Evolutionary conservation across 176 grass and related monocot genomes (phyloP), one percentile per base, ranked within the genome.

Genomic region (Alopecurus myosuroides): DNA sequence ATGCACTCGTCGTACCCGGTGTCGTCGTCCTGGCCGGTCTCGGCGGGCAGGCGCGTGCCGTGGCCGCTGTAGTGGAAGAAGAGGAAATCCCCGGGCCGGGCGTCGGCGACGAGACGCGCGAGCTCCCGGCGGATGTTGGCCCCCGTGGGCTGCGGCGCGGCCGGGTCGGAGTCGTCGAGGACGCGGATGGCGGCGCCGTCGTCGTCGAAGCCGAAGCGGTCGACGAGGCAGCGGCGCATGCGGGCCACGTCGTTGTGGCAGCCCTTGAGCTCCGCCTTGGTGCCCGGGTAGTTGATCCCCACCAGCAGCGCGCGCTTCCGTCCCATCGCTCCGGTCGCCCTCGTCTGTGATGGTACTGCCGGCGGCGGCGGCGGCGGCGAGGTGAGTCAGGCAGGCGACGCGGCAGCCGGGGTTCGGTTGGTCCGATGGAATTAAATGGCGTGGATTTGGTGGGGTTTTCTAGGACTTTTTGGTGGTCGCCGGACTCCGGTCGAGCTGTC

Each of bases 41-140:
- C 89, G 62, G 89, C 86, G 7, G 93, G 93, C 26, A 94, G 79
- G 76, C 84, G 91, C 18, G 82, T 88, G 4, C 91, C 96, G 58
- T 95, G 96, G 55, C 88, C 93, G 83, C 93, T 98, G 84, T 94
- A 98, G 83, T 98, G 96, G 67, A 98, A 90, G 90, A 95, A 98
- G 63, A 98, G 82, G 82, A 61, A 51, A 85, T 95, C 96, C 23
- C 91, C 89, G n/a, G n/a, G n/a, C n/a, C 85, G 72, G 8, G 96
- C 93, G 28, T n/a, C 84, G 75, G 35, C 55, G 23, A 98, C 82
- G 50, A 98, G 91, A 10, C 87, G 57, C 68, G 44, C 33, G 46
- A 95, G 91, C 81, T 30, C 96, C 46, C 0, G 87, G 71, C n/a
- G 91, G 93, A 84, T 90, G 82, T 68, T 83, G 20, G 68, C 85